These are phyloP conservation scores for Styphnolobium japonicum DNA, from an alignment of 306 rosid genomes.

Conservation along the genomic window DNA sequence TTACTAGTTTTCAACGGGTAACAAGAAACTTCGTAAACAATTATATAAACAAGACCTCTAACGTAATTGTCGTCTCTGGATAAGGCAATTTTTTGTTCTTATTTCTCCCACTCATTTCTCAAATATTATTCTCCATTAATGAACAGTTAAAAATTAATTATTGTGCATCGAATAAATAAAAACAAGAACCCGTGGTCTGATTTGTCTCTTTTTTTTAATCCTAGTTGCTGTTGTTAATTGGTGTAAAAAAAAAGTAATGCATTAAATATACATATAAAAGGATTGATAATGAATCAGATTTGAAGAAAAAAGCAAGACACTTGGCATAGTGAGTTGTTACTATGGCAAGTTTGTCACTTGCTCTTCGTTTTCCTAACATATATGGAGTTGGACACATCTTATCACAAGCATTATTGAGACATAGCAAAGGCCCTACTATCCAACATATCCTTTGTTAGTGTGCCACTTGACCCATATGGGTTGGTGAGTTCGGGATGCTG, in stretches of 20 bases:
- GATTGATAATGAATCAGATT: neutral
- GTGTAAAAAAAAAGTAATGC: neutral
- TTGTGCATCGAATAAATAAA: neutral
- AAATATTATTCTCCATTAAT: too few species aligned
- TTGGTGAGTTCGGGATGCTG: neutral
- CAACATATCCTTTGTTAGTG: neutral
- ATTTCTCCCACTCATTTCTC: too few species aligned
- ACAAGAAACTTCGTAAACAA: too few species aligned
- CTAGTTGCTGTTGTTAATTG: neutral
- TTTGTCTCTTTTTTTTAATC: neutral
- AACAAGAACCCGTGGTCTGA: neutral
- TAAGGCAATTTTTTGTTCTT: too few species aligned
- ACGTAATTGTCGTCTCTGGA: too few species aligned
- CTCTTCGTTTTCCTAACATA: neutral
- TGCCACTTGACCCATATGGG: neutral
- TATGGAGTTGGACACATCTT: conserved; percentile 8
- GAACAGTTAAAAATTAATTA: neutral
- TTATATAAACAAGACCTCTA: too few species aligned
- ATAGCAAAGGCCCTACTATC: conserved; percentile 18
- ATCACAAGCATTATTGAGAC: conserved; percentile 12
- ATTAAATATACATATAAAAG: neutral
- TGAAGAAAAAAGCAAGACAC: neutral
- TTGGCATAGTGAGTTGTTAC: neutral
- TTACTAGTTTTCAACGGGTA: too few species aligned
- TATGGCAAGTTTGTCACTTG: neutral